Evolutionary conservation across 768 basidiomycete genomes (phyloP), one percentile per base, ranked within the genome.

Genomic region (Tephrocybe rancida): DNA sequence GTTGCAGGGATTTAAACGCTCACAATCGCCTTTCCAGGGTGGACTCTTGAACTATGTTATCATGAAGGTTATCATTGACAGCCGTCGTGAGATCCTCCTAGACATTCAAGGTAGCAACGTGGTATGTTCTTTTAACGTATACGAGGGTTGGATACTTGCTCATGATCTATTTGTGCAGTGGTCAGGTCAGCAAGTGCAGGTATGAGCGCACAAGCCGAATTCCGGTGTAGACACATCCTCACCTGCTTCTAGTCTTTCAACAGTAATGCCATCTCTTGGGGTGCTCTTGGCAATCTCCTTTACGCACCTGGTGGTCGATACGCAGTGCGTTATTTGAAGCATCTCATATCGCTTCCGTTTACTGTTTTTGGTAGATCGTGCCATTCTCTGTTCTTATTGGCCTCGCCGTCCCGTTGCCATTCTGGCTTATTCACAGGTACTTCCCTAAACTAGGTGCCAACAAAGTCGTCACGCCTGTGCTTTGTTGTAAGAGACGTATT

Each of bases 211-310:
- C n/a, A n/a, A n/a, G n/a, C n/a, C n/a, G n/a, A n/a, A n/a, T n/a
- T n/a, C n/a, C n/a, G n/a, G n/a, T n/a, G n/a, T n/a, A n/a, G n/a
- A n/a, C n/a, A n/a, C n/a, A n/a, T n/a, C n/a, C 18, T 38, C 14
- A 29, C 26, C 16, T 54, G 38, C 35, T 16, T 30, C 13, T 43
- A 70, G 65, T 65, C 71, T 1, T 73, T 73, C 62, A 71, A 74
- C 67, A 79, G 73, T 60, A 63, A 80, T 58, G 83, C 82, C 6
- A 73, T 83, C 25, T 71, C 83, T 2, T 85, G 82, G 81, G 83
- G 84, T 51, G 84, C 79, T 2, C 73, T 84, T 24, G 78, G 76
- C 16, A 73, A 77, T 32, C 64, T 71, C 43, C 68, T 82, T 3
- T 83, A 77, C 56, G 70, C 77, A 7, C 74, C 76, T 13, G 70